Conservation (phyloP, 495 filamentous ascomycete genomes). For the Cercophora scortea region DNA sequence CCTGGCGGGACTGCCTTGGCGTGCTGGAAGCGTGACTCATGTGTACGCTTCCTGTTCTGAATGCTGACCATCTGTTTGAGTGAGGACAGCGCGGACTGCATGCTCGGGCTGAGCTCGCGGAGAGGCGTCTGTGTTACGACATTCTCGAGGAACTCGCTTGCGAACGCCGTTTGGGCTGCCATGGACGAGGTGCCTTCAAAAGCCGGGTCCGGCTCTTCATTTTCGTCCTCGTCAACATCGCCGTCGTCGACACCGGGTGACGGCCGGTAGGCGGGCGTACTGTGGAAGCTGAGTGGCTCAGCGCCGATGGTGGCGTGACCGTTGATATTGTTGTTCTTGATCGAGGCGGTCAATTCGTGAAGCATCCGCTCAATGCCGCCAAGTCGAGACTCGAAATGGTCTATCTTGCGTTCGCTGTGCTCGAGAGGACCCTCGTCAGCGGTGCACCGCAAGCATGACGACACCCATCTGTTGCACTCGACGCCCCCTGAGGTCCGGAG, state of each 20-base stretch:
- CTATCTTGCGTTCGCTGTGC: constrained; percentile 59
- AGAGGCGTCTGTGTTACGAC: constrained; percentile 48
- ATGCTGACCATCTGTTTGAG: constrained; percentile 50
- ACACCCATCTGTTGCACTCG: too few relatives aligned
- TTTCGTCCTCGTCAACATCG: constrained; percentile 8
- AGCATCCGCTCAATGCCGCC: constrained; percentile 50
- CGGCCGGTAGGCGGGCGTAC: background rate
- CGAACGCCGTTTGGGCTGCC: constrained; percentile 54
- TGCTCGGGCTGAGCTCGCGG: constrained; percentile 38
- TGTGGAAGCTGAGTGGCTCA: background rate
- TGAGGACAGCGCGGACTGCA: constrained; percentile 48
- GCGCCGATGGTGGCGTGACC: background rate
- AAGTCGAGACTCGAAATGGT: constrained; percentile 56
- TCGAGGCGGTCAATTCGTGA: constrained; percentile 27
- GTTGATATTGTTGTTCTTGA: background rate
- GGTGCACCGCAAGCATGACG: too few relatives aligned
- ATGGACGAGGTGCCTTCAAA: constrained; percentile 58
- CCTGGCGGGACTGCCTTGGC: constrained; percentile 34
- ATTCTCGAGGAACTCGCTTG: constrained; percentile 53
- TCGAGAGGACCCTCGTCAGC: background rate
- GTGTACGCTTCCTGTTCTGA: constrained; percentile 32
- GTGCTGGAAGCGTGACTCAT: constrained; percentile 35
- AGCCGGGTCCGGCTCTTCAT: constrained; percentile 31
- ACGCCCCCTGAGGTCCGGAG: too few relatives aligned
- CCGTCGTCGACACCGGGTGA: background rate